Evolutionary conservation across 2,329 filamentous ascomycete genomes (phyloP).

Genomic region (Scedosporium dehoogii): DNA sequence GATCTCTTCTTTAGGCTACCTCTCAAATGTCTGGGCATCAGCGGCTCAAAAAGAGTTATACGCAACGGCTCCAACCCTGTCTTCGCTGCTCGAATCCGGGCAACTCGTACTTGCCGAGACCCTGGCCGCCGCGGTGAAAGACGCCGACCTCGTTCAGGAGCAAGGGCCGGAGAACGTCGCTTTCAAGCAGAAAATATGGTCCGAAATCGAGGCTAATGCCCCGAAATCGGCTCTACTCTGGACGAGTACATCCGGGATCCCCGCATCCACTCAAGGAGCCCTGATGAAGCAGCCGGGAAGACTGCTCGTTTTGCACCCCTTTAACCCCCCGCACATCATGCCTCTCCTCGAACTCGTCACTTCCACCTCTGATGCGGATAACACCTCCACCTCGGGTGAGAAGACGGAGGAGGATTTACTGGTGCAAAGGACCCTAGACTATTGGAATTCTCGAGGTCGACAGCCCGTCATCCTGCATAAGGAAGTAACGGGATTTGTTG

Average conservation of each 20-base stretch:
- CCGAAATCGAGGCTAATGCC: constrained; percentile 35
- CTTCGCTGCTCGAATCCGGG: neutral
- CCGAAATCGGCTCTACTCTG: constrained; percentile 37
- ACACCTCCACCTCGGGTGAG: constrained; percentile 17
- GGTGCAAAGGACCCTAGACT: too few species aligned
- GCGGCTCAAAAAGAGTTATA: neutral
- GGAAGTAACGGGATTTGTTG: constrained; percentile 7
- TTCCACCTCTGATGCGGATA: too few species aligned
- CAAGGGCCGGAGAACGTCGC: constrained; percentile 43
- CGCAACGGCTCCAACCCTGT: neutral
- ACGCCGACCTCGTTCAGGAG: constrained; percentile 46
- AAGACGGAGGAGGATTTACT: neutral
- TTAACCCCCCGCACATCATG: constrained; percentile 53
- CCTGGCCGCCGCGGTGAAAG: constrained; percentile 17
- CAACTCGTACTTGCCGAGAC: neutral
- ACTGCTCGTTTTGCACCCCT: constrained; percentile 48
- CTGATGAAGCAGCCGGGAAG: constrained; percentile 19
- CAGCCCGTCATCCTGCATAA: neutral
- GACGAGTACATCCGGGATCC: constrained; percentile 48
- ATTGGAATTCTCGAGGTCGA: neutral
- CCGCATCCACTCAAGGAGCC: constrained; percentile 35
- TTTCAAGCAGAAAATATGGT: constrained; percentile 43
- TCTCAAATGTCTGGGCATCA: too few species aligned
- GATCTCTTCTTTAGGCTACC: too few species aligned
- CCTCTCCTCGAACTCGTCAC: constrained; percentile 46